phyloP scores from a whole-genome alignment of 129 eudicot genomes.

The Chrysanthemum seticuspe region DNA sequence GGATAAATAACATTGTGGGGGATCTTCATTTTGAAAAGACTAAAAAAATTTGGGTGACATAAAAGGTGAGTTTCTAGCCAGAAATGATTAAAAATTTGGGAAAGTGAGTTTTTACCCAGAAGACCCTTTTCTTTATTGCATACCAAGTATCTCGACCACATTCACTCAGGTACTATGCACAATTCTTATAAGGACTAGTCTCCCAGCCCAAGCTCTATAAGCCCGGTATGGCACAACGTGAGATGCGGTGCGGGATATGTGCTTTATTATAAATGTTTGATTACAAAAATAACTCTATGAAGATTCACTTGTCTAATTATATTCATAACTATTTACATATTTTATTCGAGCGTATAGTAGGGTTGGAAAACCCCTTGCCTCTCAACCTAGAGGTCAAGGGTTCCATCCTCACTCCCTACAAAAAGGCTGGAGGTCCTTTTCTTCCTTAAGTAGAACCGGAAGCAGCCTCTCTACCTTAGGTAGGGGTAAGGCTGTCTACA shows the following conservation, averaged over 20 bases:
- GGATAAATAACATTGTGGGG: background rate
- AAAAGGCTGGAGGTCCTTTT: too few relatives aligned
- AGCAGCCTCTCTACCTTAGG: too few relatives aligned
- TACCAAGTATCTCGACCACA: background rate
- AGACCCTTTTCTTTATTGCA: background rate
- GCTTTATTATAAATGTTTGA: slow-evolving; percentile 4
- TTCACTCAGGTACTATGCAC: background rate
- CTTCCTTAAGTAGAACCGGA: too few relatives aligned
- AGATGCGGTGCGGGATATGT: too few relatives aligned
- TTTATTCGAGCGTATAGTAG: too few relatives aligned
- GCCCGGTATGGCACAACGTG: too few relatives aligned
- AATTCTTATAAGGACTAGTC: too few relatives aligned
- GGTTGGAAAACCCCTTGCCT: too few relatives aligned
- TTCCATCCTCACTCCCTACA: too few relatives aligned
- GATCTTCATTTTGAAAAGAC: background rate
- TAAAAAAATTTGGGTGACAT: background rate
- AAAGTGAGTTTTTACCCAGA: background rate
- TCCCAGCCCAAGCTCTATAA: too few relatives aligned
- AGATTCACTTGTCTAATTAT: slow-evolving; percentile 11
- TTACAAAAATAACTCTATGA: slow-evolving; percentile 16
- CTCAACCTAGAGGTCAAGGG: too few relatives aligned
- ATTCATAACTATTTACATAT: slow-evolving; percentile 1
- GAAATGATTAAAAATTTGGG: background rate
- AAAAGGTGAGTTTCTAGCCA: background rate
- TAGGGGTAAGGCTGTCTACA: too few relatives aligned